phyloP scores from a whole-genome alignment of 768 basidiomycete species.

The Neoboletus brunneissimus region DNA sequence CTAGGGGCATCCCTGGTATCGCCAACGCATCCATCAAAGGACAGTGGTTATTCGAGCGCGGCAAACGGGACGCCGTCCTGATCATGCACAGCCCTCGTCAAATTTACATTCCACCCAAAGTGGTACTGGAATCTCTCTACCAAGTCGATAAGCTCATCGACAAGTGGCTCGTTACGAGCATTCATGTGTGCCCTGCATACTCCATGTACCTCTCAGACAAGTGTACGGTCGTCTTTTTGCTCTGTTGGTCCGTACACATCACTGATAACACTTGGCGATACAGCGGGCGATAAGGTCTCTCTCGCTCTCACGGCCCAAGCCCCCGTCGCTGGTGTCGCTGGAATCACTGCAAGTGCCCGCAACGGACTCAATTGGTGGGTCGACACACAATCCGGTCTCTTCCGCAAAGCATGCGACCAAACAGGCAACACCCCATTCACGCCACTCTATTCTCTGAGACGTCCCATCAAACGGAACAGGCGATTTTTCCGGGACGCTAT shows the following conservation, averaged over 20 bases:
- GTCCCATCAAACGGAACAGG: constrained; percentile 6
- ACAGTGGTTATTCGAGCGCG: constrained; percentile 29
- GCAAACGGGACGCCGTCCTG: constrained; percentile 31
- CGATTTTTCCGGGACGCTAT: constrained; percentile 18
- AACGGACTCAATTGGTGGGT: constrained; percentile 17
- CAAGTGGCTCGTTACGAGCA: constrained; percentile 33
- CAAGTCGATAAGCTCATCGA: constrained; percentile 24
- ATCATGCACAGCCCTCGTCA: constrained; percentile 31
- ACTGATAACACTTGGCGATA: neutral
- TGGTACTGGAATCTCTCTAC: constrained; percentile 27
- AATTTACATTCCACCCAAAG: constrained; percentile 15
- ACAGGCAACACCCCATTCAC: constrained; percentile 17
- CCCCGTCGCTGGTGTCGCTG: neutral
- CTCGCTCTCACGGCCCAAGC: constrained; percentile 19
- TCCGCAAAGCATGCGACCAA: constrained; percentile 21
- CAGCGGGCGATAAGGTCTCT: constrained; percentile 22
- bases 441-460: constrained; percentile 19
- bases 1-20: constrained; percentile 17
- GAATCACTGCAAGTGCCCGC: neutral
- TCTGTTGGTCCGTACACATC: neutral
- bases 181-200: constrained; percentile 30
- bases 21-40: constrained; percentile 30
- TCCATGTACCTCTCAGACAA: constrained; percentile 34
- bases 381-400: constrained; percentile 12
- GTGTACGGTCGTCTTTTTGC: constrained; percentile 1